Conservation (phyloP, 2,329 filamentous ascomycete species). For the Raffaelea ambrosiae region DNA sequence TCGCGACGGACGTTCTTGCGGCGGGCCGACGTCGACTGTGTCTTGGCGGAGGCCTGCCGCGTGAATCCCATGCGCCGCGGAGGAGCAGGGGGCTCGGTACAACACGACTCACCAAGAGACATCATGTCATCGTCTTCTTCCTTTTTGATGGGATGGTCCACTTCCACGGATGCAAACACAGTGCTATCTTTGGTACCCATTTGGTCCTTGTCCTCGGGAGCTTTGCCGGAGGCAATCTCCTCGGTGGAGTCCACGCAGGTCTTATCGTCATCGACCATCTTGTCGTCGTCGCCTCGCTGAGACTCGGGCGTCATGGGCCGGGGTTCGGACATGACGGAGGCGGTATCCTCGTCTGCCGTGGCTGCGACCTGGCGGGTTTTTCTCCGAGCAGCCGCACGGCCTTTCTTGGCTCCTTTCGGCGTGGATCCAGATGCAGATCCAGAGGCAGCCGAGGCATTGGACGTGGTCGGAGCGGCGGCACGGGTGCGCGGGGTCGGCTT, state of each 20-base stretch:
- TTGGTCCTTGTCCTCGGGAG: conserved; percentile 16
- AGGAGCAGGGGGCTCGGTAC: background rate
- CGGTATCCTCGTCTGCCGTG: conserved; percentile 27
- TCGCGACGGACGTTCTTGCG: conserved; percentile 80
- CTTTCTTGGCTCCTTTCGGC: conserved; percentile 16
- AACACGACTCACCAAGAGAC: conserved; percentile 18
- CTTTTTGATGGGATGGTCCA: conserved; percentile 28
- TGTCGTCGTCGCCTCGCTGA: conserved; percentile 19
- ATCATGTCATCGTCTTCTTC: conserved; percentile 39
- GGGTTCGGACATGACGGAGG: conserved; percentile 31
- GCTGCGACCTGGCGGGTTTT: conserved; percentile 30
- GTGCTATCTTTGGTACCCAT: conserved; percentile 11
- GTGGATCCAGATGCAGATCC: background rate
- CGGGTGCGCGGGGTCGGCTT: conserved; percentile 32
- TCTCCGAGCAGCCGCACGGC: conserved; percentile 17
- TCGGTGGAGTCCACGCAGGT: conserved; percentile 9
- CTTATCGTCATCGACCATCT: conserved; percentile 11
- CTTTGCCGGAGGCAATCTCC: background rate
- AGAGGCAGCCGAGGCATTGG: conserved; percentile 12
- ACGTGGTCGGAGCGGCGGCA: conserved; percentile 17
- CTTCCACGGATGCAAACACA: conserved; percentile 39
- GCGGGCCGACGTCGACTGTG: conserved; percentile 74
- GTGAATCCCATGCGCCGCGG: conserved; percentile 40
- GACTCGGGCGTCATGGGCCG: conserved; percentile 53
- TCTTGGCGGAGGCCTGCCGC: conserved; percentile 46